Percentiles rank a stretch among this genome's conserved stretches.
Conservation (phyloP, 2,329 filamentous ascomycete genomes). For the Aspergillus japonicus region DNA sequence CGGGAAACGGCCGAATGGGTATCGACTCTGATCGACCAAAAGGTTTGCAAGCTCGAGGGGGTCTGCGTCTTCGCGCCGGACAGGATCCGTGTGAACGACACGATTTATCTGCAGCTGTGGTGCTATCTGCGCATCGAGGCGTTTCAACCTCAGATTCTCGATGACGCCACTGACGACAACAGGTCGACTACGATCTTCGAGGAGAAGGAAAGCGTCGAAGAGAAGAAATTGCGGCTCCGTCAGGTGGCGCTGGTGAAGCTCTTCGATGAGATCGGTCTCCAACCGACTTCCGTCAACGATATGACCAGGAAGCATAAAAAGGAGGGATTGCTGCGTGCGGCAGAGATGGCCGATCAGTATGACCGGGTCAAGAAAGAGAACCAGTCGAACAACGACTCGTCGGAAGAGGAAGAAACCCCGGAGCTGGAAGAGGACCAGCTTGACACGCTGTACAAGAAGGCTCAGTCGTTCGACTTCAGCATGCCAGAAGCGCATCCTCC, state of each 20-base stretch:
- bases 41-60: slow-evolving; percentile 82
- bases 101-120: slow-evolving; percentile 82
- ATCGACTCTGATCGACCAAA: slow-evolving; percentile 86
- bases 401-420: slow-evolving; percentile 76
- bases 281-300: slow-evolving; percentile 72
- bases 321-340: slow-evolving; percentile 81
- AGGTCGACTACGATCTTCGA: slow-evolving; percentile 74
- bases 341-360: slow-evolving; percentile 77
- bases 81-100: slow-evolving; percentile 82
- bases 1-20: slow-evolving; percentile 91
- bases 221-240: slow-evolving; percentile 76
- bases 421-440: slow-evolving; percentile 95
- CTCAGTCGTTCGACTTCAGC: slow-evolving; percentile 92
- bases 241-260: slow-evolving; percentile 87
- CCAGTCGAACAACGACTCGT: slow-evolving; percentile 46
- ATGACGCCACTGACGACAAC: slow-evolving; percentile 59
- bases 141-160: slow-evolving; percentile 65
- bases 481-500: slow-evolving; percentile 85
- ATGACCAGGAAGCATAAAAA: slow-evolving; percentile 74
- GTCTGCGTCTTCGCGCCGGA: slow-evolving; percentile 88
- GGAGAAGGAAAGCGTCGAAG: slow-evolving; percentile 79
- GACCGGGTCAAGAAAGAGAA: slow-evolving; percentile 58
- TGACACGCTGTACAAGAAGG: slow-evolving; percentile 90
- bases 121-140: slow-evolving; percentile 73
- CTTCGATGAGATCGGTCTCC: slow-evolving; percentile 82